phyloP scores from a whole-genome alignment of 2,329 filamentous ascomycete species.

The Beauveria caledonica region DNA sequence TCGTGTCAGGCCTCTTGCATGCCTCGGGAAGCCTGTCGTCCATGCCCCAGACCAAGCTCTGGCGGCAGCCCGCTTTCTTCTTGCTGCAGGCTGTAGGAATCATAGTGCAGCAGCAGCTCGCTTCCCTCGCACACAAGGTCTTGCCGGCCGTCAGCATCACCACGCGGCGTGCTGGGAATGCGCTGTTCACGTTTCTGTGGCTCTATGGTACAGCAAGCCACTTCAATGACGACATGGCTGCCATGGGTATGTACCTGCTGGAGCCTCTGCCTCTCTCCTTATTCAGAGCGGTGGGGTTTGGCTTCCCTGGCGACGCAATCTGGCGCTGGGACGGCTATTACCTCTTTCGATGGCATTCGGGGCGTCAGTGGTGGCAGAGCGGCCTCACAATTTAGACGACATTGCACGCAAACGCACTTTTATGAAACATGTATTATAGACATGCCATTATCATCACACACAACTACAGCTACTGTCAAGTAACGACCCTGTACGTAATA shows the following conservation, averaged over 20 bases:
- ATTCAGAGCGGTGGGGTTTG: slow-evolving; percentile 58
- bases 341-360: slow-evolving; percentile 47
- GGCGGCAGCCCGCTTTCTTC: slow-evolving; percentile 61
- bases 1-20: slow-evolving; percentile 61
- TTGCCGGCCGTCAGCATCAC: slow-evolving; percentile 34
- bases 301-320: slow-evolving; percentile 50
- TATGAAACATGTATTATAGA: not conserved
- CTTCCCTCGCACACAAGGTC: slow-evolving; percentile 23
- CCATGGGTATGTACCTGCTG: slow-evolving; percentile 66
- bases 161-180: slow-evolving; percentile 47
- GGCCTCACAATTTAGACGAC: slow-evolving; percentile 24
- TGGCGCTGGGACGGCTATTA: slow-evolving; percentile 57
- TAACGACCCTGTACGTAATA: not conserved
- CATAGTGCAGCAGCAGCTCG: slow-evolving; percentile 43
- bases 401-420: not conserved
- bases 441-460: not conserved
- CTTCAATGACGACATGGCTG: slow-evolving; percentile 69
- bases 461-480: too few relatives aligned
- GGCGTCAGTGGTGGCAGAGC: slow-evolving; percentile 53
- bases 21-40: slow-evolving; percentile 60
- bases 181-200: slow-evolving; percentile 57
- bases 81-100: slow-evolving; percentile 60
- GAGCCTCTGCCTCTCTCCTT: slow-evolving; percentile 75
- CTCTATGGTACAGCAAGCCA: slow-evolving; percentile 55
- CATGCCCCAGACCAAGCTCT: slow-evolving; percentile 43